A percentile compares a stretch with the other conserved stretches of the same genome.
These are phyloP conservation scores for Lepidium sativum DNA, from an alignment of 345 rosid genomes.

Conservation along the genomic window DNA sequence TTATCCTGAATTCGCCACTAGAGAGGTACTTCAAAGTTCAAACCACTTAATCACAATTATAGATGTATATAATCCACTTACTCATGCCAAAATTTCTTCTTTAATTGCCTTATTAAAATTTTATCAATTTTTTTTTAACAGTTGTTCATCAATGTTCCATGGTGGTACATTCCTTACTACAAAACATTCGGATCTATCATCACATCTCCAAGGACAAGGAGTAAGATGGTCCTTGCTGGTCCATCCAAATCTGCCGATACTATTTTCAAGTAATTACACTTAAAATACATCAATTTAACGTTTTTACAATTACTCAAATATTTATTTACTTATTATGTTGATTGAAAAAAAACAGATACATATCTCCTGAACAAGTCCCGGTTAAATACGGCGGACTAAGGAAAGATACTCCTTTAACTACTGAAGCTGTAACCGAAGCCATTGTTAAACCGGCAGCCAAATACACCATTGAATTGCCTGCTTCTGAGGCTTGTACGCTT, in stretches of 20 bases:
- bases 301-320: neutral
- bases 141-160: constrained; percentile 92
- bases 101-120: neutral
- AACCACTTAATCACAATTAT: no score
- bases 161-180: constrained; percentile 94
- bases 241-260: constrained; percentile 70
- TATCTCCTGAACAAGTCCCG: constrained; percentile 61
- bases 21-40: constrained; percentile 45
- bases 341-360: constrained; percentile 39
- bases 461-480: constrained; percentile 54
- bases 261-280: constrained; percentile 56
- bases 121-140: constrained; percentile 9
- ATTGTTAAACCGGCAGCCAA: constrained; percentile 56
- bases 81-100: neutral
- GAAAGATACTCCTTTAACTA: constrained; percentile 40
- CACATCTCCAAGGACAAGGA: constrained; percentile 85
- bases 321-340: neutral
- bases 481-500: constrained; percentile 44
- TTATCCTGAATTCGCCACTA: constrained; percentile 55
- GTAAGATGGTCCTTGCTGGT: constrained; percentile 85
- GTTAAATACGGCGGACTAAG: constrained; percentile 58
- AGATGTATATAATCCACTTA: neutral
- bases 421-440: constrained; percentile 46
- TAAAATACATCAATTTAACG: no score
- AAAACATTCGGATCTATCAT: constrained; percentile 64